Evolutionary conservation across 768 basidiomycete genomes (phyloP).

Genomic region (Suillus clintonianus): DNA sequence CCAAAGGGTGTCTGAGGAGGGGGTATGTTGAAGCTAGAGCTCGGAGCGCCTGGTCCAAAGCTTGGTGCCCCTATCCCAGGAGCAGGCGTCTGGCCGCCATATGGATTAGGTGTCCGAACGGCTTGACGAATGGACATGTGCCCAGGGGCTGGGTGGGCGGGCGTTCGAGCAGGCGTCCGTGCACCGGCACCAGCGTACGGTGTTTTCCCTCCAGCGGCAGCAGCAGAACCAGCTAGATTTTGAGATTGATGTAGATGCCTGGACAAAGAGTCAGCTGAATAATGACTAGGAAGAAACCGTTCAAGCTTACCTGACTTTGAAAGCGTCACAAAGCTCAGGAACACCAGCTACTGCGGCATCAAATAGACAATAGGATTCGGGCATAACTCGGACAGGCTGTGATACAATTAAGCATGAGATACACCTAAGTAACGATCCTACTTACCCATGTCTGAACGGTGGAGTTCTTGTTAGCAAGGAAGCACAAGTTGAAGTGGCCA

Average conservation of each 20-base stretch:
- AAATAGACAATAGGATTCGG: conserved; percentile 87
- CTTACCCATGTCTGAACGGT: conserved; percentile 88
- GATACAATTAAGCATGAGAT: conserved; percentile 5
- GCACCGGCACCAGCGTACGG: conserved; percentile 67
- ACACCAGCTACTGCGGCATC: conserved; percentile 90
- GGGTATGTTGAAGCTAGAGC: conserved; percentile 30
- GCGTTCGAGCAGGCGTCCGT: conserved; percentile 77
- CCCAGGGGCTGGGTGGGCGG: conserved; percentile 79
- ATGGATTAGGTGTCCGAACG: conserved; percentile 79
- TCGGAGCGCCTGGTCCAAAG: conserved; percentile 28
- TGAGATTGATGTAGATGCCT: conserved; percentile 81
- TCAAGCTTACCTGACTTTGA: conserved; percentile 76
- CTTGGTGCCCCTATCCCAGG: conserved; percentile 38
- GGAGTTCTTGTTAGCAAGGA: conserved; percentile 89
- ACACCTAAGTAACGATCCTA: background rate
- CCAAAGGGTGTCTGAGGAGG: conserved; percentile 38
- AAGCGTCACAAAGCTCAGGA: conserved; percentile 93
- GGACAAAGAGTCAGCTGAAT: conserved; percentile 5
- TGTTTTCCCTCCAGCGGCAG: conserved; percentile 68
- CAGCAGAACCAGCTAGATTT: conserved; percentile 49
- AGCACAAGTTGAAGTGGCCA: conserved; percentile 92
- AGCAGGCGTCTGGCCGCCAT: conserved; percentile 47
- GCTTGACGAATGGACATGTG: conserved; percentile 73
- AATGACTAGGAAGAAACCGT: background rate
- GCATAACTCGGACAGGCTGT: conserved; percentile 84